Conservation (phyloP, 1,139 yeast genomes). For the Kodamaea sp. region DNA sequence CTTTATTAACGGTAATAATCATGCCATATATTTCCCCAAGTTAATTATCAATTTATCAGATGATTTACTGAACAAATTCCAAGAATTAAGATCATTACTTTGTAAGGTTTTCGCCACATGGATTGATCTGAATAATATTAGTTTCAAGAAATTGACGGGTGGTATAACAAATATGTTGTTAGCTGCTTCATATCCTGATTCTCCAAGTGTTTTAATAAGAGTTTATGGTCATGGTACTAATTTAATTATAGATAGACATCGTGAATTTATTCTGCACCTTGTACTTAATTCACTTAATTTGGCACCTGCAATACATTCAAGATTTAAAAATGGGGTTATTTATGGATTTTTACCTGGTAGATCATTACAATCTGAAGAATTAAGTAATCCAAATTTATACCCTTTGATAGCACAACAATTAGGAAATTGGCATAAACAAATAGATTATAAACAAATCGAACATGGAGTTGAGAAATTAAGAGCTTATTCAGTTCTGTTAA, state of each 20-base stretch:
- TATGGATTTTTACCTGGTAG: constrained; percentile 70
- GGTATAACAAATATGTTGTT: constrained; percentile 78
- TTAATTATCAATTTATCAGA: constrained; percentile 32
- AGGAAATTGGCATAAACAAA: constrained; percentile 66
- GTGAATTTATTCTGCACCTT: constrained; percentile 72
- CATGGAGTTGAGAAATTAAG: constrained; percentile 47
- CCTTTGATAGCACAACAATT: constrained; percentile 63
- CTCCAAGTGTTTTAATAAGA: constrained; percentile 49
- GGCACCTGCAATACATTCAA: constrained; percentile 68
- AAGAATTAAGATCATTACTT: constrained; percentile 33
- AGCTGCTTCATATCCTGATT: constrained; percentile 37
- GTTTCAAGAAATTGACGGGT: constrained; percentile 53
- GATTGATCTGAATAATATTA: constrained; percentile 23
- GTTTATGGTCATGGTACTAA: constrained; percentile 77
- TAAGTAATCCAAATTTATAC: constrained; percentile 45
- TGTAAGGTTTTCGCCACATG: constrained; percentile 36
- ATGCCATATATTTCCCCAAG: constrained; percentile 40
- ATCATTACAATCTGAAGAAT: constrained; percentile 55
- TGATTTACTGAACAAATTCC: constrained; percentile 28
- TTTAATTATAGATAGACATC: constrained; percentile 68
- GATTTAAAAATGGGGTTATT: constrained; percentile 70
- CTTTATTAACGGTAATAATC: constrained; percentile 13
- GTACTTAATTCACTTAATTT: constrained; percentile 56
- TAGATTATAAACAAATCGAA: constrained; percentile 46
- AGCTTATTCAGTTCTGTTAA: constrained; percentile 26